phyloP scores from a whole-genome alignment of 1,284 basidiomycete genomes.

The Puccinia horiana region DNA sequence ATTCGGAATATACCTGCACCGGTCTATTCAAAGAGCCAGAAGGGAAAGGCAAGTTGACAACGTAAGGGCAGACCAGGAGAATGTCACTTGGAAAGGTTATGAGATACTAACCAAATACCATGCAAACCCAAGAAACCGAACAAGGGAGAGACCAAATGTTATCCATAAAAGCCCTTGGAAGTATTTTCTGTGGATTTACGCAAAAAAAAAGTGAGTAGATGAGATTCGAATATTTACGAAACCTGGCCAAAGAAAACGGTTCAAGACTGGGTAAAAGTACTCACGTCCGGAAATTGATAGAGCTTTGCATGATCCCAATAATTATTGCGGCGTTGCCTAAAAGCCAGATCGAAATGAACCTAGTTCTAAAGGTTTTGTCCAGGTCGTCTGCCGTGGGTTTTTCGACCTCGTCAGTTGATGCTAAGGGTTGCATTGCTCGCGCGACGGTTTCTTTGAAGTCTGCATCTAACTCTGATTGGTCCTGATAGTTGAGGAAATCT shows the following conservation, averaged over 20 bases:
- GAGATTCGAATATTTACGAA: not conserved
- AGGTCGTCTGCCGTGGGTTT: constrained; percentile 63
- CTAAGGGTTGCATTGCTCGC: constrained; percentile 81
- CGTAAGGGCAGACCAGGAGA: not conserved
- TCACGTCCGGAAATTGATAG: constrained; percentile 36
- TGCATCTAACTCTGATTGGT: constrained; percentile 82
- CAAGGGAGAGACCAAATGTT: constrained; percentile 27
- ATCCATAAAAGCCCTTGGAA: constrained; percentile 43
- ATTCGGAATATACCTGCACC: constrained; percentile 31
- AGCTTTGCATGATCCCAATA: constrained; percentile 28
- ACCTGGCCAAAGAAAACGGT: too few relatives aligned
- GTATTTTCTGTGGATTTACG: constrained; percentile 12
- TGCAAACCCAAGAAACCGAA: constrained; percentile 40
- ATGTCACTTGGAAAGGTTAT: not conserved
- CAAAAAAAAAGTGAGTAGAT: not conserved
- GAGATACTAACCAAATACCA: constrained; percentile 46
- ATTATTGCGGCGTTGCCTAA: constrained; percentile 68
- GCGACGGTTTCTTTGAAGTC: constrained; percentile 90
- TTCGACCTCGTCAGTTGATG: constrained; percentile 70
- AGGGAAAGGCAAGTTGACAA: too few relatives aligned
- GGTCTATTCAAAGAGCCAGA: not conserved
- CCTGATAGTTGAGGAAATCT: not conserved
- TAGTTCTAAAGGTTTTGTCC: constrained; percentile 89
- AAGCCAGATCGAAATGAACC: constrained; percentile 66
- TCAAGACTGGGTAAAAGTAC: not conserved